A percentile compares a stretch with the other conserved stretches of the same genome.
These are phyloP conservation scores for Knoxdaviesia capensis DNA, from an alignment of 2,329 filamentous ascomycete genomes.

Conservation along the genomic window DNA sequence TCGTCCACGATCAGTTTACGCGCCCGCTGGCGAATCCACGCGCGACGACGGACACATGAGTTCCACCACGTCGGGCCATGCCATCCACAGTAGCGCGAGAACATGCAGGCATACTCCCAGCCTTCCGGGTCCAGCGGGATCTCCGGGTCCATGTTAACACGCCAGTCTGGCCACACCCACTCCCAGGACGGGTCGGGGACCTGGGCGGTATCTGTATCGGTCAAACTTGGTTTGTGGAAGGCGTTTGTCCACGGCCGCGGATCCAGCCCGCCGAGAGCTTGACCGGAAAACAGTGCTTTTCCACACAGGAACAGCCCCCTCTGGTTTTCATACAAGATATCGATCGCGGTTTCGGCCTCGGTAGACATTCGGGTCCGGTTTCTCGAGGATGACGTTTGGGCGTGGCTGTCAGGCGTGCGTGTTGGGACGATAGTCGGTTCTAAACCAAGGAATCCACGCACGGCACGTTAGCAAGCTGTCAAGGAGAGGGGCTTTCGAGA, in stretches of 20 bases:
- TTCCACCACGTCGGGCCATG: slow-evolving; percentile 85
- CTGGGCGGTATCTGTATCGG: slow-evolving; percentile 65
- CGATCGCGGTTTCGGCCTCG: slow-evolving; percentile 41
- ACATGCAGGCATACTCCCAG: slow-evolving; percentile 92
- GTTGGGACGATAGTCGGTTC: too few species aligned
- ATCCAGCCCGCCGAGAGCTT: slow-evolving; percentile 70
- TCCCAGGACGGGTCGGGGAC: slow-evolving; percentile 90
- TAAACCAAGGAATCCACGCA: too few species aligned
- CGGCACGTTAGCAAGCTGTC: too few species aligned
- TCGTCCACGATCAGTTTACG: slow-evolving; percentile 21
- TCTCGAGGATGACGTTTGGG: slow-evolving; percentile 9
- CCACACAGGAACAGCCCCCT: slow-evolving; percentile 80
- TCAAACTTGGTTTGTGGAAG: slow-evolving; percentile 37
- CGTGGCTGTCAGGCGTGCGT: slow-evolving; percentile 1
- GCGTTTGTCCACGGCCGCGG: slow-evolving; percentile 71
- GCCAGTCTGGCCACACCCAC: slow-evolving; percentile 58
- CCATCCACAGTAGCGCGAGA: slow-evolving; percentile 57
- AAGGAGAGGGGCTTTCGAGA: too few species aligned
- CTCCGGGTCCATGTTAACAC: slow-evolving; percentile 49
- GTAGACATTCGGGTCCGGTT: too few species aligned
- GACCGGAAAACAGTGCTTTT: slow-evolving; percentile 69
- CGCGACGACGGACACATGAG: slow-evolving; percentile 75
- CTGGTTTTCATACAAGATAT: slow-evolving; percentile 91
- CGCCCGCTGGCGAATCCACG: slow-evolving; percentile 69
- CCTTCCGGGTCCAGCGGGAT: slow-evolving; percentile 59